Evolutionary conservation across 345 rosid species (phyloP).

Genomic region (Cardamine occulta): DNA sequence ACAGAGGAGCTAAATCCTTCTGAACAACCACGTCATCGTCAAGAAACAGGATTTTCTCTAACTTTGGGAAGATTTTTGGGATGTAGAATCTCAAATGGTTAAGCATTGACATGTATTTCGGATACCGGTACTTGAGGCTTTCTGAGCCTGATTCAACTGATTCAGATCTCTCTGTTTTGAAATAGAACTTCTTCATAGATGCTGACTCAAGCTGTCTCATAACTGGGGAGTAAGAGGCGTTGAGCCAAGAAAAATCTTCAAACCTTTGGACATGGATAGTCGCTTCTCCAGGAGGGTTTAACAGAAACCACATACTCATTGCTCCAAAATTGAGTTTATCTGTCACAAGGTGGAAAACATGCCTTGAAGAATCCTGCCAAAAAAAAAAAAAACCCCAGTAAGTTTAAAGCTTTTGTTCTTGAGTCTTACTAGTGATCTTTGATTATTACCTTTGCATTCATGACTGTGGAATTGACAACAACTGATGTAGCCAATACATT

Average conservation of each 20-base stretch:
- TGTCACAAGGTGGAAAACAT: slow-evolving; percentile 63
- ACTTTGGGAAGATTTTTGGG: slow-evolving; percentile 59
- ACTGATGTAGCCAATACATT: slow-evolving; percentile 47
- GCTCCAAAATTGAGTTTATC: slow-evolving; percentile 53
- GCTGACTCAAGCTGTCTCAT: slow-evolving; percentile 52
- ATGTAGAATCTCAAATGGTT: slow-evolving; percentile 69
- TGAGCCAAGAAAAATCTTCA: slow-evolving; percentile 56
- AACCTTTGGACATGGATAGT: slow-evolving; percentile 53
- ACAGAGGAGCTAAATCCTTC: slow-evolving; percentile 58
- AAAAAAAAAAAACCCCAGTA: no score
- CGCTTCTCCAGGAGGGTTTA: slow-evolving; percentile 51
- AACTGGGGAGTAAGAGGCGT: slow-evolving; percentile 54
- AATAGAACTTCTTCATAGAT: slow-evolving; percentile 48
- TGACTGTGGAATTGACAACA: slow-evolving; percentile 40
- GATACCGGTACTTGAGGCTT: slow-evolving; percentile 52
- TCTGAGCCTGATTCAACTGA: slow-evolving; percentile 41
- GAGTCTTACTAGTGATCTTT: background rate
- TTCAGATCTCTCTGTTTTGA: slow-evolving; percentile 40
- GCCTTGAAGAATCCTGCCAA: slow-evolving; percentile 42
- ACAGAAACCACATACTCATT: slow-evolving; percentile 60
- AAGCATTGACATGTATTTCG: slow-evolving; percentile 64
- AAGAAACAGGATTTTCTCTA: slow-evolving; percentile 62
- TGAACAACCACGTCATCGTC: slow-evolving; percentile 78
- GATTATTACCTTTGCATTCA: slow-evolving; percentile 35
- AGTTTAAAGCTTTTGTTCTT: background rate